Conservation (phyloP, 2,329 filamentous ascomycete genomes). For the Fusarium clavum region DNA sequence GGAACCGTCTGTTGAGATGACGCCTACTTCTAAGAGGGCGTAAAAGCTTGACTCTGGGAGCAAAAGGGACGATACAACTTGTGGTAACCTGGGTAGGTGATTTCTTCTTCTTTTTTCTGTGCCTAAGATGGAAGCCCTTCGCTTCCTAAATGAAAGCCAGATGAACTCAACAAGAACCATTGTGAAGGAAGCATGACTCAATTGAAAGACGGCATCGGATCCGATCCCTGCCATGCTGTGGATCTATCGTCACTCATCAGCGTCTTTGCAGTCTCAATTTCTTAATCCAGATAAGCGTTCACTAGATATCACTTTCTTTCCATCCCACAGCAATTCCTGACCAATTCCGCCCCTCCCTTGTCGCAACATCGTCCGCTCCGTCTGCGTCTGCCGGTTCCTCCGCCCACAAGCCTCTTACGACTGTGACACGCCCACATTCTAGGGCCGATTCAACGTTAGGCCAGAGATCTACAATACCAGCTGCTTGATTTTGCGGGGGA, state of each 20-base stretch:
- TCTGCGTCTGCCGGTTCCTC: constrained; percentile 18
- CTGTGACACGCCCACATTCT: not conserved
- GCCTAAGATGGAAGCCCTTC: not conserved
- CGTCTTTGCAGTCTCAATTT: constrained; percentile 14
- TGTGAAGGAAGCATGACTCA: not conserved
- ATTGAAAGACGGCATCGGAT: constrained; percentile 25
- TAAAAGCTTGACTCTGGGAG: not conserved
- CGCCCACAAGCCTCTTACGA: constrained; percentile 37
- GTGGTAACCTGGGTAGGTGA: not conserved
- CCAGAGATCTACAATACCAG: constrained; percentile 9
- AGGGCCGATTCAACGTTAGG: not conserved
- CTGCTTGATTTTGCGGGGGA: constrained; percentile 24
- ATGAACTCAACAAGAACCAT: not conserved
- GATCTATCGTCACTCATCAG: not conserved
- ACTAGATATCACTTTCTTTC: not conserved
- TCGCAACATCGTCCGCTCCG: not conserved
- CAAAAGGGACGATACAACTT: not conserved
- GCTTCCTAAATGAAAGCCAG: not conserved
- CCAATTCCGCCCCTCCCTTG: constrained; percentile 18
- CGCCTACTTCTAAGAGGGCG: not conserved
- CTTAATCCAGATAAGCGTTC: constrained; percentile 32
- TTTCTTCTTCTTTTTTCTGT: not conserved
- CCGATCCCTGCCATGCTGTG: constrained; percentile 13
- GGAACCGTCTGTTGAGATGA: constrained; percentile 38
- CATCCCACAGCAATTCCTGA: not conserved